These are phyloP conservation scores for Mycosphaerella arachidis DNA, from an alignment of 2,329 filamentous ascomycete genomes.

Conservation along the genomic window DNA sequence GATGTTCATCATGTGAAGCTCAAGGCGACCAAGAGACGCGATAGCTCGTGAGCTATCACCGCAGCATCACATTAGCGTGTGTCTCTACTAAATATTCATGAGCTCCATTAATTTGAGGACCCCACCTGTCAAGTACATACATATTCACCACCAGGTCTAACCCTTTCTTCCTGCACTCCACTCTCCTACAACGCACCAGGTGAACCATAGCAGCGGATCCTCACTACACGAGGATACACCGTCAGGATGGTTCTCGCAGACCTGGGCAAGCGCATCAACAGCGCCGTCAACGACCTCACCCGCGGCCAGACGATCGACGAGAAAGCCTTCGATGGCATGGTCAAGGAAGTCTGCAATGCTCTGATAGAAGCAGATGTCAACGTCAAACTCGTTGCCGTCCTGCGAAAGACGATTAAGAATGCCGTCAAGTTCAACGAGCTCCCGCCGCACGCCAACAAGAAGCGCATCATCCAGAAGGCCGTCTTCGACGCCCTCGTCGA, in stretches of 20 bases:
- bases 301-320: constrained; percentile 91
- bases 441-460: constrained; percentile 91
- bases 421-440: constrained; percentile 94
- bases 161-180: not conserved
- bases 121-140: not conserved
- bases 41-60: not conserved
- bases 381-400: constrained; percentile 81
- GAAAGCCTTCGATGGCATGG: constrained; percentile 97
- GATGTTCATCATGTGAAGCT: constrained; percentile 3
- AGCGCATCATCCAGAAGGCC: constrained; percentile 93
- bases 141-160: not conserved
- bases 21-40: not conserved
- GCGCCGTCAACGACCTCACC: constrained; percentile 89
- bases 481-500: constrained; percentile 96
- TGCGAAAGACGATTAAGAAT: constrained; percentile 87
- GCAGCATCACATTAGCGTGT: not conserved
- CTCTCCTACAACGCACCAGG: not conserved
- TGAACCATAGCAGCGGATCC: constrained; percentile 3
- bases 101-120: not conserved
- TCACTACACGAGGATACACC: not conserved
- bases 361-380: constrained; percentile 97
- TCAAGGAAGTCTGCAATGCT: constrained; percentile 95
- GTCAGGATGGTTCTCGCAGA: constrained; percentile 90
- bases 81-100: not conserved
- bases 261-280: constrained; percentile 95